Evolutionary conservation across 1,284 basidiomycete genomes (phyloP).

Genomic region (Heterobasidion annosum): DNA sequence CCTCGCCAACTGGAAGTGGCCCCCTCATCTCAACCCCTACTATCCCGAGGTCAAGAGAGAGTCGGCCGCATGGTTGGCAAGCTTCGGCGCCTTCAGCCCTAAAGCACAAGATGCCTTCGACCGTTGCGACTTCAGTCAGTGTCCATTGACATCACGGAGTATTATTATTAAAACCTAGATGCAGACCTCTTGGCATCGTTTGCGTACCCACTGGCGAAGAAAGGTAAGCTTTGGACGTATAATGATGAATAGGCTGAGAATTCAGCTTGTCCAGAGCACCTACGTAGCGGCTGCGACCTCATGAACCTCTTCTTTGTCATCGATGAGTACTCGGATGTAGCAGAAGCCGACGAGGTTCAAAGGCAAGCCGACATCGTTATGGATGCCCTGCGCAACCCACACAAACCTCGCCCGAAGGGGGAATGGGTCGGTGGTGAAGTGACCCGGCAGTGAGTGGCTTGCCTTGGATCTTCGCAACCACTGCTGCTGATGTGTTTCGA

Average conservation of each 20-base stretch:
- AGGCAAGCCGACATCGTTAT: conserved; percentile 20
- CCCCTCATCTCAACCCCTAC: conserved; percentile 12
- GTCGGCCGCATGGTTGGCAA: conserved; percentile 12
- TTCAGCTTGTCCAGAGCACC: conserved; percentile 1
- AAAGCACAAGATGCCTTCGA: conserved; percentile 14
- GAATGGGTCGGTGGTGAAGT: conserved; percentile 18
- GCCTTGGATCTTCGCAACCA: not conserved
- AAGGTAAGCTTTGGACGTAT: conserved; percentile 4
- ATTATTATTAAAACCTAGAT: not conserved
- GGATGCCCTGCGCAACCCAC: conserved; percentile 20
- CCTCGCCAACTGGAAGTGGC: conserved; percentile 13
- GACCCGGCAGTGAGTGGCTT: conserved; percentile 16
- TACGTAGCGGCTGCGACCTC: conserved; percentile 19
- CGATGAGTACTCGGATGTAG: conserved; percentile 25
- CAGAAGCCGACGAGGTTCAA: conserved; percentile 12
- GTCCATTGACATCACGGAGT: not conserved
- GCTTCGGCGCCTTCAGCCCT: conserved; percentile 12
- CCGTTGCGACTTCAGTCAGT: conserved; percentile 15
- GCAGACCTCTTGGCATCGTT: conserved; percentile 13
- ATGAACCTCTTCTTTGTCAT: conserved; percentile 26
- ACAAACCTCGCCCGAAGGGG: conserved; percentile 16
- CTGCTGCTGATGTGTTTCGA: not conserved
- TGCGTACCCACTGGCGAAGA: conserved; percentile 11
- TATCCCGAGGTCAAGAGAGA: conserved; percentile 11
- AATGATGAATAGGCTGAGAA: not conserved